These are phyloP conservation scores for Macrophomina tecta DNA, from an alignment of 2,329 filamentous ascomycete species.

Conservation along the genomic window DNA sequence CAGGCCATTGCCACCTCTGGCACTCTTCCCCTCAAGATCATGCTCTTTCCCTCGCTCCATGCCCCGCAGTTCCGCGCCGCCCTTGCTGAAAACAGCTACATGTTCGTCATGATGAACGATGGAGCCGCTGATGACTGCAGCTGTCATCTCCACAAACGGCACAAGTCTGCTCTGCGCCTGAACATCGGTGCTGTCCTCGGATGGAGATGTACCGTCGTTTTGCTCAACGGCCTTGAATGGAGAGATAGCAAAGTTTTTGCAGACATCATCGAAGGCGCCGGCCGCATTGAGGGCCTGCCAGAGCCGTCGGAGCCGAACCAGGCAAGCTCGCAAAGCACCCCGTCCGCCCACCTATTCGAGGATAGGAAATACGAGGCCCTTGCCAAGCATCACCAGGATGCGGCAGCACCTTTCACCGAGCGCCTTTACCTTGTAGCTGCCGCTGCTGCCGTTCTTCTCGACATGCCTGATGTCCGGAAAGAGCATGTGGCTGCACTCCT, in stretches of 20 bases:
- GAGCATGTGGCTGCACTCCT: not conserved
- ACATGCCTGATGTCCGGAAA: not conserved
- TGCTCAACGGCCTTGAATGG: slow-evolving; percentile 69
- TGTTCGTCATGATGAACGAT: slow-evolving; percentile 74
- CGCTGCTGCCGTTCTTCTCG: not conserved
- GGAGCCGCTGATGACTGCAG: slow-evolving; percentile 49
- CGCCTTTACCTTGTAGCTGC: slow-evolving; percentile 10
- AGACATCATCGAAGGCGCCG: slow-evolving; percentile 5
- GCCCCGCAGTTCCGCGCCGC: slow-evolving; percentile 62
- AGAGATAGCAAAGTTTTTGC: slow-evolving; percentile 62
- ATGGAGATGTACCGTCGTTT: slow-evolving; percentile 65
- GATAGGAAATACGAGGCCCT: not conserved
- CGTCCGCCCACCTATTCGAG: not conserved
- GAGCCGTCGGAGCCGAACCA: not conserved
- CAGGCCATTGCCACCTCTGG: slow-evolving; percentile 48
- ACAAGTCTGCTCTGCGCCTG: slow-evolving; percentile 9
- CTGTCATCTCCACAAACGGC: not conserved
- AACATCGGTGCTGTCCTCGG: slow-evolving; percentile 60
- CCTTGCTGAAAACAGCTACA: slow-evolving; percentile 59
- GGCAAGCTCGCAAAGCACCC: not conserved
- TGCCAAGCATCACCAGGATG: not conserved
- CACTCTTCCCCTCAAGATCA: slow-evolving; percentile 51
- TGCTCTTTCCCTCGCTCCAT: slow-evolving; percentile 55
- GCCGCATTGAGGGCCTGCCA: not conserved
- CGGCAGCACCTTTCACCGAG: not conserved